These are phyloP conservation scores for Saturnispora silvae DNA, from an alignment of 805 yeast species.

Conservation along the genomic window DNA sequence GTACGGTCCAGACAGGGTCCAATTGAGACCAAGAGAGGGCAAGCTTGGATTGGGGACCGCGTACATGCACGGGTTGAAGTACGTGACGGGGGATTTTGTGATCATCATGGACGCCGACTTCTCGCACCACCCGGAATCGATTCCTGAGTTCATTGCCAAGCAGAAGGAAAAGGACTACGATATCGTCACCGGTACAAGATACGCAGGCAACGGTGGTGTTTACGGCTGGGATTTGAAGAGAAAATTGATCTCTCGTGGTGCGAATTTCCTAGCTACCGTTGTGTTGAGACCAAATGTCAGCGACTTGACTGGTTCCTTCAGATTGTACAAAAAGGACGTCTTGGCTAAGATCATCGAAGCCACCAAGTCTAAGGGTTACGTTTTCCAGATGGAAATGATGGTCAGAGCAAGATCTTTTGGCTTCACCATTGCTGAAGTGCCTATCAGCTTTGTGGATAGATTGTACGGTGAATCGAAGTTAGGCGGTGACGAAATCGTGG, in stretches of 20 bases:
- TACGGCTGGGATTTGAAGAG: slow-evolving; percentile 79
- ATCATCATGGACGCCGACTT: slow-evolving; percentile 81
- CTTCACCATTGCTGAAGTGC: slow-evolving; percentile 68
- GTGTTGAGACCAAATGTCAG: slow-evolving; percentile 62
- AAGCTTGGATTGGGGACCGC: slow-evolving; percentile 76
- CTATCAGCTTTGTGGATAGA: slow-evolving; percentile 69
- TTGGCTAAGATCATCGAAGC: slow-evolving; percentile 54
- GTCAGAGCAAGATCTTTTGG: slow-evolving; percentile 70
- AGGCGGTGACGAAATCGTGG: slow-evolving; percentile 74
- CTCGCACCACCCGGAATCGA: slow-evolving; percentile 73
- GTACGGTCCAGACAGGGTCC: slow-evolving; percentile 51
- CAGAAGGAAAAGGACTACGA: slow-evolving; percentile 44
- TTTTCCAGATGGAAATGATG: slow-evolving; percentile 84
- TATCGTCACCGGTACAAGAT: slow-evolving; percentile 49
- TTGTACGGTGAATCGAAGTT: slow-evolving; percentile 69
- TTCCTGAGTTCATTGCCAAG: slow-evolving; percentile 61
- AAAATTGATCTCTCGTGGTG: slow-evolving; percentile 68
- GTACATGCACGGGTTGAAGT: slow-evolving; percentile 66
- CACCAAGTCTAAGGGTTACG: slow-evolving; percentile 69
- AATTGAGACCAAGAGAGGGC: slow-evolving; percentile 63
- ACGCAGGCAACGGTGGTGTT: slow-evolving; percentile 74
- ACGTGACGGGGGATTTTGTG: slow-evolving; percentile 61
- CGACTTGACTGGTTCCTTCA: slow-evolving; percentile 69
- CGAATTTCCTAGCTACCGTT: slow-evolving; percentile 65
- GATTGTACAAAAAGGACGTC: slow-evolving; percentile 62